Evolutionary conservation across 1,284 basidiomycete species (phyloP).

Genomic region (Mycosarcoma maydis): DNA sequence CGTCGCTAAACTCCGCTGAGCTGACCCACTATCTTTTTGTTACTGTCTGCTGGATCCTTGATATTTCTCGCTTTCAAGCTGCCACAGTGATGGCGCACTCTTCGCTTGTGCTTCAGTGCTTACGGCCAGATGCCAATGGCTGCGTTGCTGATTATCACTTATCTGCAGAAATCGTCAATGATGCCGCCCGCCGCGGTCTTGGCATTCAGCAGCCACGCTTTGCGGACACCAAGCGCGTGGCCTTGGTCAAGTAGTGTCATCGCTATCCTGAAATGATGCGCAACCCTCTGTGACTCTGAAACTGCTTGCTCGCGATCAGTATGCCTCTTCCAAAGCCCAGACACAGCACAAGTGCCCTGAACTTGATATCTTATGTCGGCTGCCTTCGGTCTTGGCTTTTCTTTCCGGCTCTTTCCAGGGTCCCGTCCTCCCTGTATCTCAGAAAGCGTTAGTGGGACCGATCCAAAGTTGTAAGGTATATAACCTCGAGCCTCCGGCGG

Average conservation of each 20-base stretch:
- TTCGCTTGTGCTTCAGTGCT: too few species aligned
- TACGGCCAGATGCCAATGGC: too few species aligned
- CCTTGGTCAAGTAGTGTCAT: too few species aligned
- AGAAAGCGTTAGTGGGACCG: neutral
- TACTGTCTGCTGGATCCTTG: too few species aligned
- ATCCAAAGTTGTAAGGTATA: conserved; percentile 23
- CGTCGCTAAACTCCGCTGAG: neutral
- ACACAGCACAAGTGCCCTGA: conserved; percentile 9
- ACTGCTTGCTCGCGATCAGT: conserved; percentile 31
- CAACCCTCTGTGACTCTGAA: too few species aligned
- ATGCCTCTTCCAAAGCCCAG: neutral
- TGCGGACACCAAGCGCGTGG: conserved; percentile 6
- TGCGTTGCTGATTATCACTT: too few species aligned
- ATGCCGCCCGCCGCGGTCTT: conserved; percentile 31
- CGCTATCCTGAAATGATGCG: too few species aligned
- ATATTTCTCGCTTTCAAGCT: too few species aligned
- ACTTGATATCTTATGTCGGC: conserved; percentile 3
- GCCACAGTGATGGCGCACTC: too few species aligned
- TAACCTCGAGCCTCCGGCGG: conserved; percentile 34
- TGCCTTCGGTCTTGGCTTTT: conserved; percentile 36
- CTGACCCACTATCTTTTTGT: too few species aligned
- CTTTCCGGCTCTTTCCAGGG: conserved; percentile 10
- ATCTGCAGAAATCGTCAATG: conserved; percentile 6
- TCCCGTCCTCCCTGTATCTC: neutral
- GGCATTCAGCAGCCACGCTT: conserved; percentile 11